These are phyloP conservation scores for Phytomonas sp. DNA, from an alignment of 208 protist genomes.

Conservation along the genomic window DNA sequence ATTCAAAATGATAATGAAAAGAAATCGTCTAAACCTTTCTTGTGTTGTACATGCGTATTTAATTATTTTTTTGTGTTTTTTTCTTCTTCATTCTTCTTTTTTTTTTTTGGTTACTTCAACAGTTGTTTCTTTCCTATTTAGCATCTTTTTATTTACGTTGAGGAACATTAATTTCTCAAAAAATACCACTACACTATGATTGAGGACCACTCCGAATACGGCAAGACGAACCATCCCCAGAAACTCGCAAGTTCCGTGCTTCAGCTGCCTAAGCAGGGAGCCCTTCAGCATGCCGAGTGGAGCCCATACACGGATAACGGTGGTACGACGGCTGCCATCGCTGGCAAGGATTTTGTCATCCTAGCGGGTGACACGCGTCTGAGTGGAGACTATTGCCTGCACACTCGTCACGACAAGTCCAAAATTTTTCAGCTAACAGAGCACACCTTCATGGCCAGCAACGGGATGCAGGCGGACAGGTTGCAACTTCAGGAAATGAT, in stretches of 20 bases:
- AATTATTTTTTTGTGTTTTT: slow-evolving; percentile 5
- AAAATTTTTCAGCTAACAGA: slow-evolving; percentile 95
- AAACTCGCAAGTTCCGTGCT: slow-evolving; percentile 62
- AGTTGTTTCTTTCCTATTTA: slow-evolving; percentile 1
- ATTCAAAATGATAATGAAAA: not conserved
- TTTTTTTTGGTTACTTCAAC: slow-evolving; percentile 3
- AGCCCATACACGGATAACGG: slow-evolving; percentile 93
- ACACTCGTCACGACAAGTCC: slow-evolving; percentile 85
- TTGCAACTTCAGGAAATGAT: slow-evolving; percentile 95
- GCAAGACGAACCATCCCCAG: slow-evolving; percentile 58
- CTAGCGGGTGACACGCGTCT: slow-evolving; percentile 97
- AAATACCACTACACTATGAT: slow-evolving; percentile 43
- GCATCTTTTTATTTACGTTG: not conserved
- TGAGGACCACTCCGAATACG: slow-evolving; percentile 73
- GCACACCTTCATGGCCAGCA: slow-evolving; percentile 88
- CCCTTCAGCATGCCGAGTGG: slow-evolving; percentile 72
- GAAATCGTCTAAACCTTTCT: not conserved
- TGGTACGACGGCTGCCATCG: slow-evolving; percentile 94
- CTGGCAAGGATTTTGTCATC: slow-evolving; percentile 95
- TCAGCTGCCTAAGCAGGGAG: slow-evolving; percentile 59
- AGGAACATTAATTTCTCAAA: not conserved
- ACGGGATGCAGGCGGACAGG: slow-evolving; percentile 97
- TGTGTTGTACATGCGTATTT: not conserved
- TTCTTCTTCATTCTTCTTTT: not conserved
- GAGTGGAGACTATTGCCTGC: slow-evolving; percentile 95